Evolutionary conservation across 345 rosid genomes (phyloP).

Genomic region (Salix dunnii): DNA sequence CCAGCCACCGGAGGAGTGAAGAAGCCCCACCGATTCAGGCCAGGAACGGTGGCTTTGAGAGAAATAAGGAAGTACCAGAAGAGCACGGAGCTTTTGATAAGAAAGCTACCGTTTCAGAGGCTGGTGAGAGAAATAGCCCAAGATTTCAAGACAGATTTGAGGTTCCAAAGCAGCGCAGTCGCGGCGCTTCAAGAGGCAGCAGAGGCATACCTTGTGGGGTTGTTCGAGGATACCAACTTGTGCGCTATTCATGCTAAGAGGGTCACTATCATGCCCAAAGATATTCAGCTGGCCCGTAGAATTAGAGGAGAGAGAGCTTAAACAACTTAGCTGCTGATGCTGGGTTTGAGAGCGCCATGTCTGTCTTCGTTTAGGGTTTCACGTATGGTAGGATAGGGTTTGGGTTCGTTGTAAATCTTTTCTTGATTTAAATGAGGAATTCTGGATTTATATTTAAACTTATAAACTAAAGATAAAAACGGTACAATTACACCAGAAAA

Average conservation of each 20-base stretch:
- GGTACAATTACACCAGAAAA: too few relatives aligned
- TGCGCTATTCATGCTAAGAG: conserved; percentile 26
- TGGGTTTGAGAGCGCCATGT: too few relatives aligned
- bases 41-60: conserved; percentile 22
- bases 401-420: too few relatives aligned
- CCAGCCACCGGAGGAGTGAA: conserved; percentile 30
- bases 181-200: conserved; percentile 26
- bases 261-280: conserved; percentile 26
- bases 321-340: too few relatives aligned
- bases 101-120: conserved; percentile 24
- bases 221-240: conserved; percentile 26
- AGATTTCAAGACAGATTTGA: conserved; percentile 23
- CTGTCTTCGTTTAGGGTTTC: background rate
- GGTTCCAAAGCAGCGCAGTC: conserved; percentile 25
- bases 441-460: too few relatives aligned
- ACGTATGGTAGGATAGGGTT: too few relatives aligned
- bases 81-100: conserved; percentile 23
- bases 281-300: conserved; percentile 22
- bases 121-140: conserved; percentile 29
- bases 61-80: conserved; percentile 30
- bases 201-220: conserved; percentile 21
- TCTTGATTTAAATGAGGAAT: too few relatives aligned
- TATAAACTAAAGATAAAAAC: too few relatives aligned
- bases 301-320: conserved; percentile 25
- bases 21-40: conserved; percentile 30